A percentile compares a stretch with the other conserved stretches of the same genome.
Evolutionary conservation across 495 filamentous ascomycete genomes (phyloP).

Genomic region (Penicillium roqueforti): DNA sequence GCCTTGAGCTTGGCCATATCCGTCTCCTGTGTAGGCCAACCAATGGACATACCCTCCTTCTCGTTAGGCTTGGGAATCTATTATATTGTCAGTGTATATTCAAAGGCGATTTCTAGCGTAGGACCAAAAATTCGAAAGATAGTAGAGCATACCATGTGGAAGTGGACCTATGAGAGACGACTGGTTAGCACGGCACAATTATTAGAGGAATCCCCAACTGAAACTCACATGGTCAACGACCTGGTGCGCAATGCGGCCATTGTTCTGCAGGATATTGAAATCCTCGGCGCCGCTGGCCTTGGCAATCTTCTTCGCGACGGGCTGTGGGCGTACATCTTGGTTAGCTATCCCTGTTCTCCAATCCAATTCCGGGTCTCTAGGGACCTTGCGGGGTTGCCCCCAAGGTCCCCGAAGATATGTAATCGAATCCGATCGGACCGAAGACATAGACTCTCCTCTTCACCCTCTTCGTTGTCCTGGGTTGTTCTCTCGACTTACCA

Average conservation of each 20-base stretch:
- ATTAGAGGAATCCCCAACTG: not conserved
- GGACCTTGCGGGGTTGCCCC: constrained; percentile 19
- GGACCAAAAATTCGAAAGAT: not conserved
- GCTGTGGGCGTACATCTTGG: constrained; percentile 39
- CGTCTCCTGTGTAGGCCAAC: constrained; percentile 70
- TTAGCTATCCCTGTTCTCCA: constrained; percentile 9
- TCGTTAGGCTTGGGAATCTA: constrained; percentile 95
- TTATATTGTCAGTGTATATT: constrained; percentile 13
- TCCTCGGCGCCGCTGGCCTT: constrained; percentile 68
- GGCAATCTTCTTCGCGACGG: constrained; percentile 83
- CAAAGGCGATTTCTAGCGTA: not conserved
- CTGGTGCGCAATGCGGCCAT: constrained; percentile 90
- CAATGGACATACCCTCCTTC: constrained; percentile 71
- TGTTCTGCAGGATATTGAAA: constrained; percentile 97
- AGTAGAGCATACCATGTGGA: constrained; percentile 70
- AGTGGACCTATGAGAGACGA: constrained; percentile 61
- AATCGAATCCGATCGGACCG: not conserved
- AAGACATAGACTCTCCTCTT: not conserved
- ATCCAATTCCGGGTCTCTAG: not conserved
- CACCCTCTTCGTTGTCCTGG: not conserved
- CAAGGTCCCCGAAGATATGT: not conserved
- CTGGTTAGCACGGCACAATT: not conserved
- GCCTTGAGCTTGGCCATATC: constrained; percentile 84
- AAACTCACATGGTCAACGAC: constrained; percentile 79
- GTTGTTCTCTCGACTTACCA: constrained; percentile 50